A percentile compares a stretch with the other conserved stretches of the same genome.
Conservation (phyloP, 257 asterid genomes). For the Henckelia pumila region DNA sequence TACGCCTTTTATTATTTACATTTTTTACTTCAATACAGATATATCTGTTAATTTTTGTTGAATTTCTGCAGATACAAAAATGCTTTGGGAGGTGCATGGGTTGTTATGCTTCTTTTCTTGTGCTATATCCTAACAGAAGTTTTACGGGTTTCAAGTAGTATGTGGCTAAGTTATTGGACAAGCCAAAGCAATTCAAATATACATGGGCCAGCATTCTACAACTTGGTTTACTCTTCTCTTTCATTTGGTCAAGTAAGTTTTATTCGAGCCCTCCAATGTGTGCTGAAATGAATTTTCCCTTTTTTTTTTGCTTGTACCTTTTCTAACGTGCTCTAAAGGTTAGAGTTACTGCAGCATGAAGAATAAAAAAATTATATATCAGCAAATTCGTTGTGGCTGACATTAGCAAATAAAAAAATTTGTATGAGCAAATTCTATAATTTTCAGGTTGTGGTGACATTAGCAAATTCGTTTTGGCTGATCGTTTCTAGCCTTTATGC, state of each 20-base stretch:
- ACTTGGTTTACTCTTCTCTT: conserved; percentile 56
- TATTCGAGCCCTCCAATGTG: conserved; percentile 9
- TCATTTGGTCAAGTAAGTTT: conserved; percentile 76
- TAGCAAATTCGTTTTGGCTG: conserved; percentile 87
- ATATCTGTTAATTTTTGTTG: conserved; percentile 17
- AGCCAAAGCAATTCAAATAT: conserved; percentile 35
- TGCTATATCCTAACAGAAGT: conserved; percentile 67
- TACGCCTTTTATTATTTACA: too few relatives aligned
- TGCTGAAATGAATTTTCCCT: background rate
- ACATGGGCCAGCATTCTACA: conserved; percentile 64
- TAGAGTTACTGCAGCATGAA: conserved; percentile 17
- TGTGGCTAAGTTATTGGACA: conserved; percentile 94
- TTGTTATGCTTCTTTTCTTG: conserved; percentile 56
- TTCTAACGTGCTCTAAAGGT: background rate
- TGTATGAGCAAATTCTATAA: too few relatives aligned
- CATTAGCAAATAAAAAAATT: too few relatives aligned
- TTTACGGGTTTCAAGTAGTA: conserved; percentile 83
- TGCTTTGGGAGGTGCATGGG: conserved; percentile 93
- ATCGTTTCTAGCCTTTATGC: conserved; percentile 88
- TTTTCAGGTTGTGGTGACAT: conserved; percentile 70
- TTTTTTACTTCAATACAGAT: too few relatives aligned
- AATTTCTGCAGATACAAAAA: conserved; percentile 64
- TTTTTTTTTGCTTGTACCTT: conserved; percentile 13
- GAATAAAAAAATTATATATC: too few relatives aligned
- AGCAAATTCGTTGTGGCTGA: too few relatives aligned